A percentile compares a stretch with the other conserved stretches of the same genome.
These are phyloP conservation scores for Croton setiger DNA, from an alignment of 441 rosid genomes.

Conservation along the genomic window DNA sequence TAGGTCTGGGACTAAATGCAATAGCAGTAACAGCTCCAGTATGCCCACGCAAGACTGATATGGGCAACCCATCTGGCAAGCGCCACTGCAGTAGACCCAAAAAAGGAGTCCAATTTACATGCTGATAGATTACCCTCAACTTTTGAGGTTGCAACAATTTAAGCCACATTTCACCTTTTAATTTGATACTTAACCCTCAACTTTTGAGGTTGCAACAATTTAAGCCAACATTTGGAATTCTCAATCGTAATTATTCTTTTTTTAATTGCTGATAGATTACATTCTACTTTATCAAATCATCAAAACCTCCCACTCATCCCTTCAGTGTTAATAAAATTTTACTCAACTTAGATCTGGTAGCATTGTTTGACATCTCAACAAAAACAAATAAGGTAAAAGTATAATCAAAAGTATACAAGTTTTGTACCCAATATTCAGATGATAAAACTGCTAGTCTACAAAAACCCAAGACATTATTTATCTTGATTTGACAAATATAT, in stretches of 20 bases:
- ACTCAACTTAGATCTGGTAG: background rate
- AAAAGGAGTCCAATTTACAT: slow-evolving; percentile 10
- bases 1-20: slow-evolving; percentile 94
- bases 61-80: slow-evolving; percentile 95
- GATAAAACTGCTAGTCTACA: background rate
- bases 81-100: slow-evolving; percentile 72
- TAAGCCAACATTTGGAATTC: background rate
- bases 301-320: background rate
- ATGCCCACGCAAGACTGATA: slow-evolving; percentile 92
- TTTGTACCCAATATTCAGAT: background rate
- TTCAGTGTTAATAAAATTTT: background rate
- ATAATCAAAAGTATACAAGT: background rate
- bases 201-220: background rate
- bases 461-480: background rate
- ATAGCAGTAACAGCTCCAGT: slow-evolving; percentile 96
- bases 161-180: too few relatives aligned
- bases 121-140: background rate
- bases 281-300: background rate
- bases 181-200: too few relatives aligned
- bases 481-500: background rate
- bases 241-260: too few relatives aligned
- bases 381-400: background rate
- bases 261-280: background rate
- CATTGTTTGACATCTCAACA: background rate
- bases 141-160: too few relatives aligned